These are phyloP conservation scores for Petunia axillaris DNA, from an alignment of 257 asterid species.

Conservation along the genomic window DNA sequence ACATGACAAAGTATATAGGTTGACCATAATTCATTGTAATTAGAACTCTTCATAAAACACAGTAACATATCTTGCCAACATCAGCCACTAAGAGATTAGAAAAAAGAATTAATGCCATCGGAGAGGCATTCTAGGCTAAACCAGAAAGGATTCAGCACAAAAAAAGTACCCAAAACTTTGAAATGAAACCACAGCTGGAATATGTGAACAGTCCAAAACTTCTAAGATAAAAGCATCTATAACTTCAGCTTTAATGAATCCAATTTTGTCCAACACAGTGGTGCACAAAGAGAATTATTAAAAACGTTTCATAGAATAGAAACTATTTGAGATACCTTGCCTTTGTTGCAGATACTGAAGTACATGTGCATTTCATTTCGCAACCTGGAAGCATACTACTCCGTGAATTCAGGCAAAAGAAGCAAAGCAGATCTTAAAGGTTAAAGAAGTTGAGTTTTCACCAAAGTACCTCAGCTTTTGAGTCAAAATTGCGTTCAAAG, in stretches of 20 bases:
- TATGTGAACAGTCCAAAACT: not conserved
- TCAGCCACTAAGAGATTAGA: not conserved
- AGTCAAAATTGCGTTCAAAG: conserved; percentile 63
- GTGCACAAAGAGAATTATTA: conserved; percentile 9
- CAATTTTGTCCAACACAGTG: not conserved
- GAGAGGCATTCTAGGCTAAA: conserved; percentile 4
- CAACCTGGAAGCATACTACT: conserved; percentile 47
- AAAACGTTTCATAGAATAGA: not conserved
- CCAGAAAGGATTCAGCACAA: conserved; percentile 22
- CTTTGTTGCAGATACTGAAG: conserved; percentile 50
- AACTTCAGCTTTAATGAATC: conserved; percentile 19
- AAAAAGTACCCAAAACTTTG: not conserved
- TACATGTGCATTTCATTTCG: conserved; percentile 61
- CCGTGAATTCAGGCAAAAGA: conserved; percentile 17
- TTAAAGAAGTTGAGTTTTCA: conserved; percentile 31
- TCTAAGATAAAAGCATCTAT: not conserved
- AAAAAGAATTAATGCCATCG: not conserved
- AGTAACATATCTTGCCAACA: conserved; percentile 15
- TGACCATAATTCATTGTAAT: not conserved
- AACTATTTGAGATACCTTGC: conserved; percentile 47
- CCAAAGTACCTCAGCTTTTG: conserved; percentile 73
- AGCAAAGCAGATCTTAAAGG: conserved; percentile 9
- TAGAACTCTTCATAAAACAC: not conserved
- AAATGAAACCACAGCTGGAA: not conserved
- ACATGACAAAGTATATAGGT: not conserved